Evolutionary conservation across 1,284 basidiomycete genomes (phyloP), one percentile per base, ranked within the genome.

Genomic region (Trichosporon asahii): DNA sequence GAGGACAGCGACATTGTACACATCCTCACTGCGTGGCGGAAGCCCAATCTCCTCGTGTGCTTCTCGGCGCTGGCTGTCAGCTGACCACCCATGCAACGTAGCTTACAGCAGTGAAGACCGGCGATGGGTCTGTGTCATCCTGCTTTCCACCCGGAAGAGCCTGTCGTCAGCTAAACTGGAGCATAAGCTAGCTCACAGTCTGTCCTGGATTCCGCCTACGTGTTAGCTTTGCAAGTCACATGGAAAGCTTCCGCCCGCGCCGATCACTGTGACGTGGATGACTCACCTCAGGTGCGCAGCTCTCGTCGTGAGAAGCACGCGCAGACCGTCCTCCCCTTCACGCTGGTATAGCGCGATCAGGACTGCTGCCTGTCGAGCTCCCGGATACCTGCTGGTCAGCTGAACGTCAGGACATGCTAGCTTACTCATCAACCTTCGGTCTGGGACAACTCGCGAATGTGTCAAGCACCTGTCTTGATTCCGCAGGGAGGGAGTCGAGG

Each of bases 81-180:
- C 67, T 29, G 21, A 33, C n/a, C n/a, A n/a, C n/a, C n/a, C n/a
- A n/a, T n/a, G n/a, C n/a, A n/a, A n/a, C n/a, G n/a, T 21, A 33
- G 76, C 89, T 82, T 78, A 94, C 92, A 15, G 93, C 93, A 55
- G 93, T 93, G 64, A 87, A 83, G 12, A 90, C 80, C 0, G 90
- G 83, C 76, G 87, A 86, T 1, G 77, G 77, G 79, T 95, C 93
- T 1, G 85, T 85, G 14, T 87, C 85, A 76, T 95, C 93, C 27
- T 87, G 86, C 78, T 90, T 92, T 7, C 93, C 93, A 31, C 93
- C 93, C 0, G 93, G 93, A 0, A 95, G 81, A 1, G 93, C 92
- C 53, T 82, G 64, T 2, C 12, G 66, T 74, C 65, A 75, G 72
- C 37, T 27, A 31, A 31, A 31, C 31, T 3, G 3, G 31, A 4